Conservation (phyloP, 2,329 filamentous ascomycete species). For the Colletotrichum noveboracense region DNA sequence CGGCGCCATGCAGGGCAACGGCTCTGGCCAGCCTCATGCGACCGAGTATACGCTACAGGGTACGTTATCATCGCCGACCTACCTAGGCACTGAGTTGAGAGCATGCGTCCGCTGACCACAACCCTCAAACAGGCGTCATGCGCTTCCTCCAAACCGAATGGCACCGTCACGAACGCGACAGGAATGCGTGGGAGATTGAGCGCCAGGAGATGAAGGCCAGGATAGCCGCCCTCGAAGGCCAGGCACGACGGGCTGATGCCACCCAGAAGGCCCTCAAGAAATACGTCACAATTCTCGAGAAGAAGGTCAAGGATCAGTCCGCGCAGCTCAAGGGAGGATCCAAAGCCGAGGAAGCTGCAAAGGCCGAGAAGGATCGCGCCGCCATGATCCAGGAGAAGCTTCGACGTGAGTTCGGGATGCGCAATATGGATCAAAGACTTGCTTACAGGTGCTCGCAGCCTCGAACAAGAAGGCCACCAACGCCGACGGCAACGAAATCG, state of each 20-base stretch:
- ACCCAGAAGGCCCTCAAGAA: constrained; percentile 88
- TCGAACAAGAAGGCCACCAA: constrained; percentile 28
- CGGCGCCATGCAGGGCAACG: constrained; percentile 50
- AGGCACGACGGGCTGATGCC: constrained; percentile 83
- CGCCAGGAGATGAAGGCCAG: constrained; percentile 98
- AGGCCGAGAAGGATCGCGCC: constrained; percentile 57
- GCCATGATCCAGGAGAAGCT: constrained; percentile 62
- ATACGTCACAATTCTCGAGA: constrained; percentile 88
- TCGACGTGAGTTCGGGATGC: constrained; percentile 45
- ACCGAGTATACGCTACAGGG: constrained; percentile 69
- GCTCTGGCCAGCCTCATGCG: constrained; percentile 58
- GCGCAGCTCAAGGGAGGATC: constrained; percentile 68
- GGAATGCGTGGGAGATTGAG: constrained; percentile 99
- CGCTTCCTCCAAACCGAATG: constrained; percentile 99
- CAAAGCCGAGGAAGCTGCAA: constrained; percentile 41
- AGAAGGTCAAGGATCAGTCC: constrained; percentile 83
- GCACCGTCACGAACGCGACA: constrained; percentile 96
- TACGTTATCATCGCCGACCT: constrained; percentile 23
- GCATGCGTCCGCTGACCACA: neutral
- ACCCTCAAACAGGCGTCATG: constrained; percentile 77
- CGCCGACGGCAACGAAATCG: constrained; percentile 51
- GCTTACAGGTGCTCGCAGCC: neutral
- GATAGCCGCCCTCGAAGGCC: constrained; percentile 92
- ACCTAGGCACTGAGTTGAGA: neutral
- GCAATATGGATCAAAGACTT: neutral